Conservation (phyloP, 345 rosid species). For the Bretschneidera sinensis region DNA sequence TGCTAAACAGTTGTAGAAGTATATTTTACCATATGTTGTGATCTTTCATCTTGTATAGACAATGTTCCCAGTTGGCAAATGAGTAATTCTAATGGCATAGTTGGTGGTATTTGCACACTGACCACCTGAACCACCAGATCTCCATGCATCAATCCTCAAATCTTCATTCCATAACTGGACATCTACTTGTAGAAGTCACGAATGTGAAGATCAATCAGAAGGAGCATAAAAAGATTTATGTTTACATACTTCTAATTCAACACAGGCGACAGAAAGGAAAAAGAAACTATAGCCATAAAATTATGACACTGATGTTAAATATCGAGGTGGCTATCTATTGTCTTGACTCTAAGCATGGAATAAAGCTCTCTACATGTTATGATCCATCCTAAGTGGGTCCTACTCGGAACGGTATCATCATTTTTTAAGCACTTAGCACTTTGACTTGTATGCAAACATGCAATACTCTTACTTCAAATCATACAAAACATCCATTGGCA, state of each 20-base stretch:
- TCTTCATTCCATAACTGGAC: constrained; percentile 90
- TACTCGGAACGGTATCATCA: too few relatives aligned
- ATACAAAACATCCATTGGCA: too few relatives aligned
- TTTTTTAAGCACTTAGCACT: too few relatives aligned
- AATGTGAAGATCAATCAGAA: constrained; percentile 8
- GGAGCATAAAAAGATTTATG: neutral
- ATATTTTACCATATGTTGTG: constrained; percentile 85
- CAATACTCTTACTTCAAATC: too few relatives aligned
- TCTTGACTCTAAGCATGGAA: neutral
- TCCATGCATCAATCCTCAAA: constrained; percentile 79
- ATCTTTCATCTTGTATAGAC: constrained; percentile 92
- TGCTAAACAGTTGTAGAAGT: neutral
- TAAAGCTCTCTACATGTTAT: neutral
- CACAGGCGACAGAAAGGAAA: too few relatives aligned
- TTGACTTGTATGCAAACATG: too few relatives aligned
- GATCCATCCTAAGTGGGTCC: too few relatives aligned
- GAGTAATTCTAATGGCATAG: constrained; percentile 88
- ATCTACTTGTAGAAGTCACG: constrained; percentile 56
- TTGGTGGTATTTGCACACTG: constrained; percentile 93
- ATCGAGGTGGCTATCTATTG: neutral
- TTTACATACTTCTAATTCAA: too few relatives aligned
- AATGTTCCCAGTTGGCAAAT: constrained; percentile 74
- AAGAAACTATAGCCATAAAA: too few relatives aligned
- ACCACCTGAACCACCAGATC: constrained; percentile 91
- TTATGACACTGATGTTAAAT: neutral